Evolutionary conservation across 768 basidiomycete species (phyloP), one percentile per base, ranked within the genome.

Genomic region (Mycena capillaripes): DNA sequence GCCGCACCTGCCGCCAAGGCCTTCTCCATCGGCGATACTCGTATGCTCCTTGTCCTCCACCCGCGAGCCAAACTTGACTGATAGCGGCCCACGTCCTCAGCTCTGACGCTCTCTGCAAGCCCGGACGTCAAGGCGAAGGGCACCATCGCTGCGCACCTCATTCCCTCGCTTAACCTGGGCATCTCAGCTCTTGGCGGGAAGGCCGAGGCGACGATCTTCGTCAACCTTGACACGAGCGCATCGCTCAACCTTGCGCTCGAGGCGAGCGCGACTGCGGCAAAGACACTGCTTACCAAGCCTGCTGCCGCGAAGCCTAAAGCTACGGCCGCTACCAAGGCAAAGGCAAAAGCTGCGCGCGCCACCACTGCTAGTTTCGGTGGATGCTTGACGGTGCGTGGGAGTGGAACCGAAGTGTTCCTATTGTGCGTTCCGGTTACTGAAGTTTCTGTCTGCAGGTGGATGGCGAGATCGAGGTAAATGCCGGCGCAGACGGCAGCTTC

Each of bases 81-180:
- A n/a, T 27, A 21, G 46, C 27, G 34, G 30, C 23, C 9, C n/a
- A 23, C 4, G 61, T 53, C 23, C 34, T 56, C 21, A 34, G n/a
- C 84, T 16, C 74, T 89, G 23, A 80, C 81, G 69, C 78, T 89
- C 25, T 81, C 84, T 9, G 84, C 83, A 4, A 80, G 78, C 66
- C 85, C 87, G 4, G 81, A 79, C 27, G 82, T 83, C n/a, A 79
- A 79, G 8, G 82, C 85, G 16, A 84, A 83, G 2, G 87, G 86
- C 17, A 82, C 77, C 4, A 69, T 89, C 30, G 78, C 81, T 27
- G 88, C 84, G 4, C 88, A 90, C 75, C 78, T 90, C 44, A 88
- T 87, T 67, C 89, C 89, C 0, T 79, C 79, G 44, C 70, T 89
- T 55, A 84, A 86, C 63, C 79, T 90, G 61, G 86, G 86, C 6